Base-by-base conservation (phyloP, 495 filamentous ascomycete species). In the Penicillium antarcticum region DNA sequence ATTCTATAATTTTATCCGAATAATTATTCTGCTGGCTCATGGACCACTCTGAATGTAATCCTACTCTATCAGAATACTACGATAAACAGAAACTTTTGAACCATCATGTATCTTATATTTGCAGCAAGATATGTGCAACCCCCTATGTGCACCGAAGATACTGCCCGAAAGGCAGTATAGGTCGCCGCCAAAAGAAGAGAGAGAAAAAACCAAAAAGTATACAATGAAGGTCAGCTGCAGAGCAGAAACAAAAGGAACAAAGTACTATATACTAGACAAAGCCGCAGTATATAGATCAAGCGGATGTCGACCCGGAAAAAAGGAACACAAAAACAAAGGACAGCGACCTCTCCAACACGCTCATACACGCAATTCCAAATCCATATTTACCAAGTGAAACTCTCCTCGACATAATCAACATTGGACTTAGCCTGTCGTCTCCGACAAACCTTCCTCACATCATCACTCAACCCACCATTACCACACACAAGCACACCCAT, bases 401-500 rank as follows among this genome's bases (percentile, higher is more conserved):
- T 84, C 69, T 97, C 91, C 69, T 97, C 89, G 32, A 89, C 73
- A 57, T 92, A 92, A 60, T 95, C 89, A 16, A 97, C 75, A 46
- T 83, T 84, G 32, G 78, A 76, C 36, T 61, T 49, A 38, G 76
- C 75, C 61, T 92, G 83, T 57, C 84, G 74, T 51, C 75, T 79
- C 38, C 91, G 76, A 38, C 88, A 84, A 12, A 89, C 87, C 12
- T 76, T 73, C 42, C 94, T 75, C 5, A 96, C 88, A 62, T 95
- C 89, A 63, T 97, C 92, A 19, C 84, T 85, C 56, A 97, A 67
- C 18, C 80, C 75, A 7, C 92, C 92, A 13, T 89, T 90, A 13
- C 92, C 92, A 55, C 92, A 96, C 13, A 95, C 88, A 19, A 85
- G 80, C 46, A 97, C 92, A n/a, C 81, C 86, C 86, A 96, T 91